Conservation (phyloP, 768 basidiomycete species). For the Pulveroboletus sp. region DNA sequence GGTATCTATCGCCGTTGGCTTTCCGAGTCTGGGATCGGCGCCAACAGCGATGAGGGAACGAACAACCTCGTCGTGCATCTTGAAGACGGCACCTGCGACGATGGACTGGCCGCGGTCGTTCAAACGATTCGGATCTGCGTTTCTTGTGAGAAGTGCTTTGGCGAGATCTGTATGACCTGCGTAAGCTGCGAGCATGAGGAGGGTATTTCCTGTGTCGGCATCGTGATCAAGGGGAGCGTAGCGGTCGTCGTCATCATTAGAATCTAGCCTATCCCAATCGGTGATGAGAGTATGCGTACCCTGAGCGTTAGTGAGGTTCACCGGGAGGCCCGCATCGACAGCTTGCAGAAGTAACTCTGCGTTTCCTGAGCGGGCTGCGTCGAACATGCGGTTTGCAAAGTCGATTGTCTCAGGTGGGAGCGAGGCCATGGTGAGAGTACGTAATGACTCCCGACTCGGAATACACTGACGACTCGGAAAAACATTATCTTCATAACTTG, state of each 20-base stretch:
- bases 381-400: constrained; percentile 69
- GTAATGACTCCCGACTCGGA: background rate
- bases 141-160: constrained; percentile 47
- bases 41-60: constrained; percentile 45
- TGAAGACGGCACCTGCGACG: constrained; percentile 76
- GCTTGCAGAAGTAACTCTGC: constrained; percentile 51
- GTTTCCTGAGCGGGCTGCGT: constrained; percentile 64
- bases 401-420: constrained; percentile 38
- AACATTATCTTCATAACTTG: background rate
- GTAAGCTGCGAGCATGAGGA: constrained; percentile 78
- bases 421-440: too few relatives aligned
- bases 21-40: constrained; percentile 64
- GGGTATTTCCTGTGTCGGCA: constrained; percentile 56
- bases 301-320: constrained; percentile 69
- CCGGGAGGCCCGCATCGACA: constrained; percentile 63
- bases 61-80: constrained; percentile 61
- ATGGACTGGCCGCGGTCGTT: constrained; percentile 74
- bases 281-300: constrained; percentile 34
- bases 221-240: background rate
- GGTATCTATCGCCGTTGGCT: constrained; percentile 64
- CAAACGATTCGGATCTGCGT: constrained; percentile 61
- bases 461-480: background rate
- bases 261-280: background rate
- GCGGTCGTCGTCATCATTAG: background rate
- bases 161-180: constrained; percentile 57